Percentiles rank a stretch among this genome's conserved stretches.
phyloP scores from a whole-genome alignment of 805 yeast species.

The Starmerella scarabaei region DNA sequence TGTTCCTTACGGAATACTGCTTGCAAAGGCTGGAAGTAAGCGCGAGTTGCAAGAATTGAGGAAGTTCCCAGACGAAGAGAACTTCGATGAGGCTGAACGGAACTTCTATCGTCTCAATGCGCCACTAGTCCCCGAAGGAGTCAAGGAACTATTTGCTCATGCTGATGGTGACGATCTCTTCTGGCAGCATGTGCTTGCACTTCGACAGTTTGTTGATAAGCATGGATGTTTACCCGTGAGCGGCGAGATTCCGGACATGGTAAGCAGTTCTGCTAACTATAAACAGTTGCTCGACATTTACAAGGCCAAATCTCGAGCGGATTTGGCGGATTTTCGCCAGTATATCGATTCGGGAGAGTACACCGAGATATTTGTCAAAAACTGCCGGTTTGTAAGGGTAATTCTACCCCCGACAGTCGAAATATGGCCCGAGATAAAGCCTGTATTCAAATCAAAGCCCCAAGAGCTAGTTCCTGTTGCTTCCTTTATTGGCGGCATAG shows the following conservation, averaged over 20 bases:
- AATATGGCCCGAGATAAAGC: neutral
- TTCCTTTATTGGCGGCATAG: conserved; percentile 71
- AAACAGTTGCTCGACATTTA: conserved; percentile 47
- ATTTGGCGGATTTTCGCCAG: conserved; percentile 33
- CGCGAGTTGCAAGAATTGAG: conserved; percentile 32
- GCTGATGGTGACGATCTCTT: conserved; percentile 26
- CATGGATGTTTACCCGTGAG: conserved; percentile 36
- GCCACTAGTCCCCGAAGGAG: conserved; percentile 14
- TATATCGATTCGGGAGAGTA: conserved; percentile 22
- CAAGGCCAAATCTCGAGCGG: conserved; percentile 39
- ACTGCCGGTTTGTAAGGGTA: conserved; percentile 28
- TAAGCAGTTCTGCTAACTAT: conserved; percentile 55
- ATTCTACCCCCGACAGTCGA: conserved; percentile 1
- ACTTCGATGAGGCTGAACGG: conserved; percentile 41
- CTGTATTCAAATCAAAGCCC: conserved; percentile 20
- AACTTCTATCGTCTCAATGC: conserved; percentile 35
- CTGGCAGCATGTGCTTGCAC: conserved; percentile 51
- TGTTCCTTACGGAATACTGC: conserved; percentile 55
- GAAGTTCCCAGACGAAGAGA: conserved; percentile 31
- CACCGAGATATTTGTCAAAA: conserved; percentile 45
- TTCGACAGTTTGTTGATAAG: conserved; percentile 35
- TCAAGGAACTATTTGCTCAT: conserved; percentile 10
- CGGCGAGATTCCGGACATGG: conserved; percentile 81
- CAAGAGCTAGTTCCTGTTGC: conserved; percentile 44
- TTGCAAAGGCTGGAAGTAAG: conserved; percentile 39